Base-by-base conservation (phyloP, 2,329 filamentous ascomycete genomes). In the Acrocalymma vagum region DNA sequence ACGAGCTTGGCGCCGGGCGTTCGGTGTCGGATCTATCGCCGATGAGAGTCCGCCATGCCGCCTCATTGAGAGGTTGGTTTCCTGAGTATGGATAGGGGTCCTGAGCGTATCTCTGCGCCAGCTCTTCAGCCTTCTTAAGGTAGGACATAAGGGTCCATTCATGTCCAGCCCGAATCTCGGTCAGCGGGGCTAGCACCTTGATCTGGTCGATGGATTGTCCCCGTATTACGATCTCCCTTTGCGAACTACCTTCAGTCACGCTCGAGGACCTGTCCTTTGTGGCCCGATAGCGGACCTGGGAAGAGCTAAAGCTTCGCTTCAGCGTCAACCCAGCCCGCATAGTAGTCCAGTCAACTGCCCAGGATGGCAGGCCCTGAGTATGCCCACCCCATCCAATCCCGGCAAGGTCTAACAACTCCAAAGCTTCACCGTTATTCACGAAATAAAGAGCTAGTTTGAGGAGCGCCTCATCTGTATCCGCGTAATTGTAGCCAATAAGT, bases 301-400 rank as follows among this genome's bases (percentile, higher is more conserved):
- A 6, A 6, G 31, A n/a, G 5, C 9, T 14, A 15, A 34, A 34
- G 15, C 3, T 21, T 4, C 20, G 22, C 11, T 34, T 34, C 6
- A 34, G 22, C 5, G 31, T 5, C 31, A 14, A 15, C 8, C 8
- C 27, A 4, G 13, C 18, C 13, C 20, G 21, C 3, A 9, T 10
- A 6, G 17, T 25, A 5, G 31, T 34, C 31, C 31, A 34, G 31
- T 34, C 31, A 7, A 34, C 31, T 10, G 21, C 31, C 31, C 31
- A 34, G 11, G 31, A 34, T n/a, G 31, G 21, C 20, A 34, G 13
- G 4, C 8, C 14, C 10, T 20, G 31, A 14, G 4, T 34, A 8
- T 22, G 31, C 6, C 31, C 31, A 13, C 20, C 11, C 16, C 22
- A 13, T 3, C 31, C 20, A n/a, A 34, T 23, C 8, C 31, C 31